phyloP scores from a whole-genome alignment of 768 basidiomycete species.

The Mrakia frigida region DNA sequence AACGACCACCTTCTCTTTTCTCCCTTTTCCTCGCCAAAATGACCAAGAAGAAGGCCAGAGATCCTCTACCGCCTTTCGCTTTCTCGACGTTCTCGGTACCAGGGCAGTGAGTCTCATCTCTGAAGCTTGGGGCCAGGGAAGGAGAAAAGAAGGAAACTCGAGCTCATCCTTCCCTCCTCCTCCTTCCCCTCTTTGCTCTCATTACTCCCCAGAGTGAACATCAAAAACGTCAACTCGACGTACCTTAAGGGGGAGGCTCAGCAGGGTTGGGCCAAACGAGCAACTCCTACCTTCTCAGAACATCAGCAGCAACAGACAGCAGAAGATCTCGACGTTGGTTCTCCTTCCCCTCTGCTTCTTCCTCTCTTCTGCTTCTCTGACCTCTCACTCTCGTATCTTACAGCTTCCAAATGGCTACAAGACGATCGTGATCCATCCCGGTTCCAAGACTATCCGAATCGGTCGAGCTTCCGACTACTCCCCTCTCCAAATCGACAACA shows the following conservation, averaged over 20 bases:
- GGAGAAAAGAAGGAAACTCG: neutral
- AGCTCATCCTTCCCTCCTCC: slow-evolving; percentile 33
- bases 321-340: slow-evolving; percentile 37
- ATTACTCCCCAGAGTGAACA: slow-evolving; percentile 56
- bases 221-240: slow-evolving; percentile 69
- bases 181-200: slow-evolving; percentile 8
- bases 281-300: neutral
- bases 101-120: slow-evolving; percentile 52
- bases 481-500: slow-evolving; percentile 36
- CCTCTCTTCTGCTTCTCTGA: neutral
- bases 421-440: slow-evolving; percentile 46
- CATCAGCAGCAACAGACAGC: slow-evolving; percentile 47
- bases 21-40: neutral
- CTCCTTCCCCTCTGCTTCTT: neutral
- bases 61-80: slow-evolving; percentile 47
- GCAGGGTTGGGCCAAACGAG: slow-evolving; percentile 55
- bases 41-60: slow-evolving; percentile 25
- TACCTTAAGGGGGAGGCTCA: slow-evolving; percentile 75
- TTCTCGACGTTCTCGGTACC: slow-evolving; percentile 80
- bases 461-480: slow-evolving; percentile 44
- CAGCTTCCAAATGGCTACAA: slow-evolving; percentile 22
- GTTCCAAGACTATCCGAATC: slow-evolving; percentile 44
- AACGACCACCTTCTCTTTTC: neutral
- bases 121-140: neutral
- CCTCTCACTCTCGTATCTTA: slow-evolving; percentile 34